phyloP scores from a whole-genome alignment of 805 yeast genomes.

The Candida awuae region DNA sequence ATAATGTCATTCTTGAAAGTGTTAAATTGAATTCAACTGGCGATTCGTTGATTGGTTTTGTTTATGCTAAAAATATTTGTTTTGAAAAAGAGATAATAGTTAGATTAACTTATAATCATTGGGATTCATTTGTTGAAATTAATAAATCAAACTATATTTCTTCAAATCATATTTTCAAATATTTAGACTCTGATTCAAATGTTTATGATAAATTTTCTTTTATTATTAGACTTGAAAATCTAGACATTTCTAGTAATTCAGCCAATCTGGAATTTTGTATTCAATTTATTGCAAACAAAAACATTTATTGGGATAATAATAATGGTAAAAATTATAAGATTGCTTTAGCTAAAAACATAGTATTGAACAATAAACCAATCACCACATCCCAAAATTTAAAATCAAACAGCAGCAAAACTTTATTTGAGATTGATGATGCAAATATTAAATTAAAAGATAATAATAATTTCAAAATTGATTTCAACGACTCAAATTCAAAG shows the following conservation, averaged over 20 bases:
- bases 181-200: constrained; percentile 23
- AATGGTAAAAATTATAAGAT: constrained; percentile 31
- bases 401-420: background rate
- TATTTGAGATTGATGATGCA: constrained; percentile 24
- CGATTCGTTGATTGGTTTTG: constrained; percentile 34
- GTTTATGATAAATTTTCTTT: constrained; percentile 40
- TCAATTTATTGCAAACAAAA: constrained; percentile 29
- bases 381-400: background rate
- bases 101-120: constrained; percentile 43
- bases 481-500: constrained; percentile 15
- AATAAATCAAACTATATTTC: constrained; percentile 30
- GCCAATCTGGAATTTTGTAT: constrained; percentile 34
- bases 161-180: constrained; percentile 34
- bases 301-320: constrained; percentile 36
- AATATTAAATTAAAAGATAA: constrained; percentile 25
- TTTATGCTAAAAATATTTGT: constrained; percentile 32
- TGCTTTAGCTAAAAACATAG: constrained; percentile 22
- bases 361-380: constrained; percentile 6
- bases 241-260: constrained; percentile 17
- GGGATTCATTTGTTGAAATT: constrained; percentile 31
- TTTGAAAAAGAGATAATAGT: constrained; percentile 35
- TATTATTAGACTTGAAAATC: constrained; percentile 34
- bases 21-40: constrained; percentile 34
- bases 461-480: constrained; percentile 23
- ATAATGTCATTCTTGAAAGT: constrained; percentile 28